Percentiles rank a stretch among this genome's conserved stretches.
These are phyloP conservation scores for Pulicaria dysenterica DNA, from an alignment of 129 eudicot species.

Conservation along the genomic window DNA sequence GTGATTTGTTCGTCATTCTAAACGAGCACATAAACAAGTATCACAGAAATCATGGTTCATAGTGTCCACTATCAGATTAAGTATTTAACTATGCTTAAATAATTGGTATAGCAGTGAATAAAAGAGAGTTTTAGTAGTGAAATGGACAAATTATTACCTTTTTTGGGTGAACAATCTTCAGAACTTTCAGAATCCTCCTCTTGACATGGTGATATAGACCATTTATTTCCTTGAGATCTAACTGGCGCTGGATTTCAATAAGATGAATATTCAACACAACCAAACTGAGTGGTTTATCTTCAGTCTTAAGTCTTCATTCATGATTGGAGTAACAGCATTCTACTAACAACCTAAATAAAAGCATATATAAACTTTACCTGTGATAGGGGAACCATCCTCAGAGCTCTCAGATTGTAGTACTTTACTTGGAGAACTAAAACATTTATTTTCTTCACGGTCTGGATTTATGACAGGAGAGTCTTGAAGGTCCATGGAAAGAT, in stretches of 20 bases:
- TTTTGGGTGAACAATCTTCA: conserved; percentile 47
- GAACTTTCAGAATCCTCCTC: conserved; percentile 60
- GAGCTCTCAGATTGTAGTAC: conserved; percentile 52
- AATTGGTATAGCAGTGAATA: neutral
- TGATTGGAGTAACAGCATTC: conserved; percentile 19
- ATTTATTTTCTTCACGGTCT: conserved; percentile 22
- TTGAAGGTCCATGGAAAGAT: conserved; percentile 38
- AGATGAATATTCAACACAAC: conserved; percentile 6
- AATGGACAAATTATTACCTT: conserved; percentile 43
- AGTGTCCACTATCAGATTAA: conserved; percentile 3
- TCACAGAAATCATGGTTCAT: conserved; percentile 15
- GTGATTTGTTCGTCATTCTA: too few species aligned
- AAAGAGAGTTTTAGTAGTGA: conserved; percentile 18
- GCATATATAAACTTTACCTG: conserved; percentile 41
- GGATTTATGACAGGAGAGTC: conserved; percentile 37
- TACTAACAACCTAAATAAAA: conserved; percentile 10
- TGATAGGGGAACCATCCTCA: conserved; percentile 48
- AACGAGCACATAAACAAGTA: neutral
- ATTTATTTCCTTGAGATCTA: conserved; percentile 35
- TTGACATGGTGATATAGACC: conserved; percentile 47
- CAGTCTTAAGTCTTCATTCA: conserved; percentile 11
- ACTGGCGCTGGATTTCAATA: conserved; percentile 26
- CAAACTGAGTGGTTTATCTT: neutral
- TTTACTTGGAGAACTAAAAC: conserved; percentile 48
- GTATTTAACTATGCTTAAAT: neutral